phyloP scores from a whole-genome alignment of 2,329 filamentous ascomycete species.

The Alternaria solani region DNA sequence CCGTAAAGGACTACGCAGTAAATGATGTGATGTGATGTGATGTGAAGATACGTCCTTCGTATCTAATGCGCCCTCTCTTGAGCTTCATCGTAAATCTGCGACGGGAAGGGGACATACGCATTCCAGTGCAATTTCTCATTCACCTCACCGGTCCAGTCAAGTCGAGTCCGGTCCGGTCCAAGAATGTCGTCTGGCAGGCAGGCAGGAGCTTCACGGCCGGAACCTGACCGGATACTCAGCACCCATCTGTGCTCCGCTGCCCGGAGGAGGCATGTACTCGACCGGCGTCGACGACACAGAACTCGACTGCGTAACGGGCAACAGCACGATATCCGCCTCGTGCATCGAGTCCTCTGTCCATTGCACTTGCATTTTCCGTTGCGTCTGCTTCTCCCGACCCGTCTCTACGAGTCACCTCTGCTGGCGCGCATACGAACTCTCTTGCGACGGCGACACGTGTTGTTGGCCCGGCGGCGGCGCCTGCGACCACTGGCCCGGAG shows the following conservation, averaged over 20 bases:
- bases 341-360: conserved; percentile 43
- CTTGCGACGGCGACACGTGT: conserved; percentile 34
- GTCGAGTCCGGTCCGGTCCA: too few species aligned
- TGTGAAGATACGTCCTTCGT: neutral
- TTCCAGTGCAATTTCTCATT: neutral
- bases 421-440: conserved; percentile 35
- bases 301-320: conserved; percentile 38
- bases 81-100: neutral
- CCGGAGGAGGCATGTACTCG: conserved; percentile 26
- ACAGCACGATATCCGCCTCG: conserved; percentile 45
- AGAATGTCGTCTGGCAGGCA: too few species aligned
- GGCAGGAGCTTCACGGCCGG: neutral
- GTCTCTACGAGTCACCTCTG: conserved; percentile 45
- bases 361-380: conserved; percentile 48
- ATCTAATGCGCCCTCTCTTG: neutral
- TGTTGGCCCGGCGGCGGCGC: too few species aligned
- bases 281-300: conserved; percentile 37
- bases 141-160: too few species aligned
- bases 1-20: neutral
- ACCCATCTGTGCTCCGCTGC: too few species aligned
- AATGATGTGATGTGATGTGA: neutral
- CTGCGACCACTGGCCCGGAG: conserved; percentile 18
- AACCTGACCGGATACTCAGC: conserved; percentile 4
- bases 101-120: conserved; percentile 10
- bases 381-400: conserved; percentile 36